Evolutionary conservation across 805 yeast species (phyloP), one percentile per base, ranked within the genome.

Genomic region (Metschnikowia hibisci): DNA sequence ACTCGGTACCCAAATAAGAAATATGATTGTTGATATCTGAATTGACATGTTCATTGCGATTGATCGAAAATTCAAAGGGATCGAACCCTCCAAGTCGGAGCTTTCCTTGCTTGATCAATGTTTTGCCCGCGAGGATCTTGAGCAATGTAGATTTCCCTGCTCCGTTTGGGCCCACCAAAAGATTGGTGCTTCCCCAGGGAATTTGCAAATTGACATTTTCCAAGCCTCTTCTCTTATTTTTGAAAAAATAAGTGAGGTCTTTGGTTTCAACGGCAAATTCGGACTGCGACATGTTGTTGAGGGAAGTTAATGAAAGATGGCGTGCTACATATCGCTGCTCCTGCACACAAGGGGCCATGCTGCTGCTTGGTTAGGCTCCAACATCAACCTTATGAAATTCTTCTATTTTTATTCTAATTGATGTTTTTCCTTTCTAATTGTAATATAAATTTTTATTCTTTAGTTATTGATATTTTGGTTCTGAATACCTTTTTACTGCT

Each of bases 101-200:
- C 11, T 69, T 62, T 0, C 96, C 97, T 12, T 76, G 69, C 44
- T 81, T 78, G 48, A 95, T 83, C 46, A 93, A 73, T 6, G 93
- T 88, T 56, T 91, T 91, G 3, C 99, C 99, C 0, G 97, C 96
- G 14, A 93, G 68, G 13, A 93, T 76, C 59, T 81, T 80, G 50
- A 93, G 71, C 33, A 93, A 62, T 0, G 99, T 93, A 1, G 96
- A 87, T 62, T 93, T 93, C 4, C 99, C 98, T 1, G 99, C 98
- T 14, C 99, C 99, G 55, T 90, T 90, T 10, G 98, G 95, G 0
- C 99, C 99, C 18, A 93, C 74, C 6, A 93, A 63, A 28, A 93
- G 68, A 9, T 90, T 80, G 46, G 96, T 75, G 1, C 91, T 77
- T 6, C 84, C 81, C 74, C 84, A 78, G 1, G 82, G 80, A 15